These are phyloP conservation scores for Ilyonectria destructans DNA, from an alignment of 2,329 filamentous ascomycete genomes.

Conservation along the genomic window DNA sequence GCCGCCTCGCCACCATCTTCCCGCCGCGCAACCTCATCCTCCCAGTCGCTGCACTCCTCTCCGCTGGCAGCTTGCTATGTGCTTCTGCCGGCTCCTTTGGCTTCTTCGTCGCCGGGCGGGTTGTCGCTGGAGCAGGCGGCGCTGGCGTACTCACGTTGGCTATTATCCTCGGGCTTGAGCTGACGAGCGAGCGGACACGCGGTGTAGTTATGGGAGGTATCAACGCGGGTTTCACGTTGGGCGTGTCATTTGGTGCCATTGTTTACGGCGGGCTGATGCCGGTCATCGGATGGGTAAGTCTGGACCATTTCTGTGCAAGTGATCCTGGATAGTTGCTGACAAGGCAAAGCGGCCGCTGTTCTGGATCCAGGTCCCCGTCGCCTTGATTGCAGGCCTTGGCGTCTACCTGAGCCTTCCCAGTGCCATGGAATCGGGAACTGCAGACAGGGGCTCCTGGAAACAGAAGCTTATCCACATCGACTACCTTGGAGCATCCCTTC, in stretches of 20 bases:
- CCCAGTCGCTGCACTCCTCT: constrained; percentile 71
- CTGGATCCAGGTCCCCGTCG: constrained; percentile 78
- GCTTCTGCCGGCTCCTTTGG: constrained; percentile 72
- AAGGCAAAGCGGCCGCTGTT: constrained; percentile 77
- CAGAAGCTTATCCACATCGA: constrained; percentile 79
- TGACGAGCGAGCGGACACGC: constrained; percentile 77
- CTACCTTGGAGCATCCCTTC: constrained; percentile 79
- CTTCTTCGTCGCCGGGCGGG: constrained; percentile 79
- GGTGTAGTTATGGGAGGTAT: constrained; percentile 83
- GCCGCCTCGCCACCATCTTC: constrained; percentile 83
- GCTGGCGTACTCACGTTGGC: constrained; percentile 82
- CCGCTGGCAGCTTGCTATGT: constrained; percentile 76
- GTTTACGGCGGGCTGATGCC: constrained; percentile 78
- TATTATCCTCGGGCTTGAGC: constrained; percentile 83
- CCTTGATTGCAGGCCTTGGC: constrained; percentile 72
- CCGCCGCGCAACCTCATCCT: constrained; percentile 78
- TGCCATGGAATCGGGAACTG: constrained; percentile 27
- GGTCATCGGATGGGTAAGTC: constrained; percentile 78
- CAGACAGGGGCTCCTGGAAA: constrained; percentile 52
- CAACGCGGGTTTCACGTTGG: constrained; percentile 81
- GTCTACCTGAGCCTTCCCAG: constrained; percentile 78
- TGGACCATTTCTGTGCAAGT: neutral
- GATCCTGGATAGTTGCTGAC: constrained; percentile 28
- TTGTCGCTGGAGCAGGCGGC: constrained; percentile 78
- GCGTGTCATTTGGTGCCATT: constrained; percentile 80